phyloP scores from a whole-genome alignment of 805 yeast species.

The Cyberlindnera sargentensis region DNA sequence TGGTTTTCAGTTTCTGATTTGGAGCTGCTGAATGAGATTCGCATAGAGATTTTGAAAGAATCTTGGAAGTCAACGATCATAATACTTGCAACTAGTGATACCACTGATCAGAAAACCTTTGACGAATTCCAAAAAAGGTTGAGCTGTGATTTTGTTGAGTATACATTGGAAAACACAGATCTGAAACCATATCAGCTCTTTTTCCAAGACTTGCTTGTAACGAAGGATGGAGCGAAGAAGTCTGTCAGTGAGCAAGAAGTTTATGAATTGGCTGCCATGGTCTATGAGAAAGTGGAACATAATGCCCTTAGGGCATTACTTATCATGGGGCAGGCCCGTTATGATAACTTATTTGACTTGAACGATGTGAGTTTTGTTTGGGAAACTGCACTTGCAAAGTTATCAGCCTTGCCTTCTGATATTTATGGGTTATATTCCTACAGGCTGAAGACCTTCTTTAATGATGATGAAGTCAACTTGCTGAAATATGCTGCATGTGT shows the following conservation, averaged over 20 bases:
- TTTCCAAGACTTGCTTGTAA: background rate
- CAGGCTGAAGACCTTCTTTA: constrained; percentile 17
- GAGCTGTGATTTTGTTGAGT: constrained; percentile 15
- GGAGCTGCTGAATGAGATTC: constrained; percentile 23
- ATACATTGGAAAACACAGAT: background rate
- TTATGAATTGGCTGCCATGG: background rate
- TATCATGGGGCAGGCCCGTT: background rate
- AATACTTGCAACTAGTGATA: constrained; percentile 21
- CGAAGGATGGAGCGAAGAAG: background rate
- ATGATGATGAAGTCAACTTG: constrained; percentile 17
- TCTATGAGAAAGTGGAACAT: background rate
- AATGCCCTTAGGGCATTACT: background rate
- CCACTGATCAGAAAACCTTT: constrained; percentile 5
- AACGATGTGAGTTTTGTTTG: constrained; percentile 8
- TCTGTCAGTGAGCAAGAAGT: background rate
- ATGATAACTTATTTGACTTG: background rate
- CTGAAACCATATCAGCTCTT: background rate
- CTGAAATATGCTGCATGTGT: constrained; percentile 38
- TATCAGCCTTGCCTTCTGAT: constrained; percentile 4
- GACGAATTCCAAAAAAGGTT: constrained; percentile 13
- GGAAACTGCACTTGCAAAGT: constrained; percentile 15
- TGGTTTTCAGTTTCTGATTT: constrained; percentile 31
- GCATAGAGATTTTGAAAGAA: constrained; percentile 20
- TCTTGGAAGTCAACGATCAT: constrained; percentile 21
- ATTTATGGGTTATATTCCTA: constrained; percentile 12